phyloP scores from a whole-genome alignment of 768 basidiomycete species.

The Terana coerulea region DNA sequence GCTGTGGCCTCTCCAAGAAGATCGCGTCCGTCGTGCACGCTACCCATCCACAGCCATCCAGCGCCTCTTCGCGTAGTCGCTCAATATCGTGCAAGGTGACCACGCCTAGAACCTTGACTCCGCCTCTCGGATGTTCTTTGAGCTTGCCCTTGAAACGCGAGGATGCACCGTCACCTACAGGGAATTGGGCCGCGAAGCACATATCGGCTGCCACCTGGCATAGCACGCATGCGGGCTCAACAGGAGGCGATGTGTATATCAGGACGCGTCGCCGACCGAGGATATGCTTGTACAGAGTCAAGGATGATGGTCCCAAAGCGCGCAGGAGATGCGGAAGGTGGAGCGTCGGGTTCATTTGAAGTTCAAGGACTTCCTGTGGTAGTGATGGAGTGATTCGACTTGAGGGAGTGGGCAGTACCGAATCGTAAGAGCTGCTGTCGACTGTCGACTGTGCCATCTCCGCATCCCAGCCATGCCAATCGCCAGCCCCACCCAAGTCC shows the following conservation, averaged over 20 bases:
- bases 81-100: constrained; percentile 74
- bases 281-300: constrained; percentile 79
- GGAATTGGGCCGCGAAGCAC: constrained; percentile 47
- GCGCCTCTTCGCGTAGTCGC: constrained; percentile 51
- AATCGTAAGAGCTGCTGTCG: too few relatives aligned
- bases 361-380: background rate
- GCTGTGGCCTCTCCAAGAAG: constrained; percentile 74
- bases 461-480: constrained; percentile 66
- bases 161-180: constrained; percentile 8
- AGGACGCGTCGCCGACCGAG: constrained; percentile 72
- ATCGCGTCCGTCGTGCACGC: constrained; percentile 85
- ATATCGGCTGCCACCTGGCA: constrained; percentile 61
- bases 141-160: constrained; percentile 18
- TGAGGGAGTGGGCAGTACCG: too few relatives aligned
- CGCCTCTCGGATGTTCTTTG: constrained; percentile 42
- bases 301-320: constrained; percentile 71
- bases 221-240: constrained; percentile 74
- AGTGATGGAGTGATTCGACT: background rate
- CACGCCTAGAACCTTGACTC: constrained; percentile 72
- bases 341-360: constrained; percentile 47
- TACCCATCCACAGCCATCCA: constrained; percentile 71
- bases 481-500: constrained; percentile 52
- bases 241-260: constrained; percentile 75
- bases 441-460: constrained; percentile 41
- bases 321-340: constrained; percentile 75